A percentile compares a stretch with the other conserved stretches of the same genome.
Evolutionary conservation across 768 basidiomycete species (phyloP).

Genomic region (Pleurotus ostreatus): DNA sequence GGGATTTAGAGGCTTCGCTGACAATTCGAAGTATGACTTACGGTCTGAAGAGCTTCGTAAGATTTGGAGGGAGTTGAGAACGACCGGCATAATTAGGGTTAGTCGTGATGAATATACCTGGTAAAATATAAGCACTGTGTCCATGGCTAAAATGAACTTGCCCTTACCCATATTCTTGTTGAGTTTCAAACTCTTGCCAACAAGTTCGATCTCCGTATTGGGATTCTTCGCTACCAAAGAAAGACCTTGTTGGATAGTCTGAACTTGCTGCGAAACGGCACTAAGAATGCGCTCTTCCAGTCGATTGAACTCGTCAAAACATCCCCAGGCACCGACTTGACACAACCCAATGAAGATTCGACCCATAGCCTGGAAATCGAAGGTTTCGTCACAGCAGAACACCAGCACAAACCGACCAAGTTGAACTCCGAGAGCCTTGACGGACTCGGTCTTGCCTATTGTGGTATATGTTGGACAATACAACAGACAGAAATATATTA

Average conservation of each 20-base stretch:
- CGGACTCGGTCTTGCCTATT: slow-evolving; percentile 95
- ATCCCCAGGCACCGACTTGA: slow-evolving; percentile 99
- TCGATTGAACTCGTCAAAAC: slow-evolving; percentile 97
- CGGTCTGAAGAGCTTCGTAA: slow-evolving; percentile 93
- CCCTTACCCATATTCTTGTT: slow-evolving; percentile 84
- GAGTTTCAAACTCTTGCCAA: slow-evolving; percentile 90
- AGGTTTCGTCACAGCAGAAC: slow-evolving; percentile 99
- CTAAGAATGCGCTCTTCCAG: slow-evolving; percentile 96
- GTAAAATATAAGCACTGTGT: slow-evolving; percentile 4
- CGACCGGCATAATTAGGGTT: slow-evolving; percentile 99
- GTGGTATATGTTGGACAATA: slow-evolving; percentile 9
- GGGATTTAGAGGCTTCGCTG: neutral
- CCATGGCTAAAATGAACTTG: neutral
- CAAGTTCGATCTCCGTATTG: slow-evolving; percentile 88
- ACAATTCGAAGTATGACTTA: slow-evolving; percentile 33
- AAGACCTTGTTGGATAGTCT: slow-evolving; percentile 95
- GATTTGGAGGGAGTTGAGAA: slow-evolving; percentile 81
- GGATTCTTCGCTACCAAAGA: slow-evolving; percentile 80
- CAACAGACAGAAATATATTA: neutral
- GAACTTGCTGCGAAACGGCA: slow-evolving; percentile 98
- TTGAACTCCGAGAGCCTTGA: slow-evolving; percentile 97
- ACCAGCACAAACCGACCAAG: slow-evolving; percentile 98
- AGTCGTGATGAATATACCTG: slow-evolving; percentile 97
- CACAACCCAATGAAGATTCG: slow-evolving; percentile 98
- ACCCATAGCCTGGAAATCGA: slow-evolving; percentile 99